Percentiles rank a stretch among this genome's conserved stretches.
phyloP scores from a whole-genome alignment of 2,329 filamentous ascomycete species.

The Colletotrichum spaethianum region DNA sequence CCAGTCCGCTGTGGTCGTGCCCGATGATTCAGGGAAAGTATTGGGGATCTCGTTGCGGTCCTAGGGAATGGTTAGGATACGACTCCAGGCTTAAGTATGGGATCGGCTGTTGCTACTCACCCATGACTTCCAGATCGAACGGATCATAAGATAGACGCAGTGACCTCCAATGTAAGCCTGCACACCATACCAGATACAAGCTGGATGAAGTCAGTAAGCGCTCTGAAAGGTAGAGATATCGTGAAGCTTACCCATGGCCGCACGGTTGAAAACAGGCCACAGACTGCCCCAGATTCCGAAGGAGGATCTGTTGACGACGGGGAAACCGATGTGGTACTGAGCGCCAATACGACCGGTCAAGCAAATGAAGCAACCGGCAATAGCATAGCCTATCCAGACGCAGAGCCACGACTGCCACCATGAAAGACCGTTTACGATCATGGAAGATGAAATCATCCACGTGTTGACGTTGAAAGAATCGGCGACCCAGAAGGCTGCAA shows the following conservation, averaged over 20 bases:
- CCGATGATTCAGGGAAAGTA: conserved; percentile 73
- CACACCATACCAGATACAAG: conserved; percentile 90
- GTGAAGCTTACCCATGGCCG: conserved; percentile 74
- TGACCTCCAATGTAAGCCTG: conserved; percentile 88
- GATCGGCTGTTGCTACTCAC: conserved; percentile 50
- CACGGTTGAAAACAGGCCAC: conserved; percentile 91
- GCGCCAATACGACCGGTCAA: conserved; percentile 87
- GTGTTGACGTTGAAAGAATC: conserved; percentile 93
- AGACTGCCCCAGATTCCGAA: conserved; percentile 92
- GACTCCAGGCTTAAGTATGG: not conserved
- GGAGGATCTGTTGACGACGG: conserved; percentile 81
- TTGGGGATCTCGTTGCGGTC: conserved; percentile 74
- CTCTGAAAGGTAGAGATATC: no score
- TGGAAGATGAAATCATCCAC: conserved; percentile 78
- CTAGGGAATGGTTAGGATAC: conserved; percentile 41
- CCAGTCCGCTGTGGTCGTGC: conserved; percentile 82
- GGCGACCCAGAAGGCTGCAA: conserved; percentile 89
- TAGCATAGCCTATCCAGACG: conserved; percentile 87
- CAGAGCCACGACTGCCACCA: conserved; percentile 96
- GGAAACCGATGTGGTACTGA: conserved; percentile 90
- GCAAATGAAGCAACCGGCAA: conserved; percentile 82
- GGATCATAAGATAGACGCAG: conserved; percentile 91
- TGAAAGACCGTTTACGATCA: conserved; percentile 82
- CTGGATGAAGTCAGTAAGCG: conserved; percentile 49
- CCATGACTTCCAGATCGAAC: conserved; percentile 83